These are phyloP conservation scores for Hemisphaericaspora xylofermentans DNA, from an alignment of 1,139 yeast species.

Conservation along the genomic window DNA sequence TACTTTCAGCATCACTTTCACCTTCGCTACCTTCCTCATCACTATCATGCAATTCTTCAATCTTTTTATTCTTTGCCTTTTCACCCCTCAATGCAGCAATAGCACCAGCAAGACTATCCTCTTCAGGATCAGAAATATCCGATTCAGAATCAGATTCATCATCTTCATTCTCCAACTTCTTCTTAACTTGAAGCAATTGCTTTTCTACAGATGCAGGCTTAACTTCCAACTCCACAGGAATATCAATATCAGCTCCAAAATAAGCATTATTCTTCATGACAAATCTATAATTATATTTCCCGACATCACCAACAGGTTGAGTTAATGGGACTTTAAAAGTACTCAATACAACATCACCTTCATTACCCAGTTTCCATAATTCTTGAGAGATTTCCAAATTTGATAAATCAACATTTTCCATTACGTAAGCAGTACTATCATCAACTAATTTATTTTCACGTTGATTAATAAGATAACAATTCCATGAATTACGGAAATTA, in stretches of 20 bases:
- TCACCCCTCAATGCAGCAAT: slow-evolving; percentile 61
- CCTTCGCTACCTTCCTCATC: slow-evolving; percentile 39
- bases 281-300: slow-evolving; percentile 63
- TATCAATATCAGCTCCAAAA: slow-evolving; percentile 70
- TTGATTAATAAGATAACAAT: slow-evolving; percentile 65
- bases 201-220: slow-evolving; percentile 43
- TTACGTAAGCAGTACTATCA: slow-evolving; percentile 49
- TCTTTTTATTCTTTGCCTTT: slow-evolving; percentile 29
- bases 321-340: slow-evolving; percentile 73
- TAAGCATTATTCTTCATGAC: slow-evolving; percentile 64
- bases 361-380: slow-evolving; percentile 44
- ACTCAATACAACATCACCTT: slow-evolving; percentile 52
- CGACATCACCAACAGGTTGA: slow-evolving; percentile 62
- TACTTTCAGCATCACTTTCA: slow-evolving; percentile 37
- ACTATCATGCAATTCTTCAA: slow-evolving; percentile 25
- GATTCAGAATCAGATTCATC: slow-evolving; percentile 34
- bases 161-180: slow-evolving; percentile 17
- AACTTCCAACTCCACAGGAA: slow-evolving; percentile 63
- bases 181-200: slow-evolving; percentile 15
- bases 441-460: slow-evolving; percentile 80
- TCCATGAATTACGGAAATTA: slow-evolving; percentile 56
- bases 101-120: slow-evolving; percentile 65
- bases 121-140: slow-evolving; percentile 66
- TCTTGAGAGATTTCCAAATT: slow-evolving; percentile 56
- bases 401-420: slow-evolving; percentile 54